Evolutionary conservation across 2,329 filamentous ascomycete species (phyloP).

Genomic region (Aureobasidium sp.): DNA sequence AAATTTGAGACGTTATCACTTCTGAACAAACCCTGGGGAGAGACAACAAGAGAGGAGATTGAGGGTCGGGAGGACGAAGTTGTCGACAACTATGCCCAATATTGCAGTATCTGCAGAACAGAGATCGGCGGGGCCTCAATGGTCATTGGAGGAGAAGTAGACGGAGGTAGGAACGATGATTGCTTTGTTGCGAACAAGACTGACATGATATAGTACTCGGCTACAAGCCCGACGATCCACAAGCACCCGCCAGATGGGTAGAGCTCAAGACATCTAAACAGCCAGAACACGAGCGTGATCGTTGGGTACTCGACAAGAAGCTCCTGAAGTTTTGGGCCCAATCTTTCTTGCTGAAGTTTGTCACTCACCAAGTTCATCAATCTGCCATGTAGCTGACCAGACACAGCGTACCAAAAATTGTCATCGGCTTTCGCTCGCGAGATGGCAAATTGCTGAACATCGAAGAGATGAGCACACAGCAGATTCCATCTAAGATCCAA

Average conservation of each 20-base stretch:
- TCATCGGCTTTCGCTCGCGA: slow-evolving; percentile 76
- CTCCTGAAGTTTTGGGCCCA: slow-evolving; percentile 90
- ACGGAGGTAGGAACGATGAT: slow-evolving; percentile 54
- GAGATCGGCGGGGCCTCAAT: slow-evolving; percentile 68
- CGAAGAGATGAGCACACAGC: slow-evolving; percentile 71
- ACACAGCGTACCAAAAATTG: slow-evolving; percentile 68
- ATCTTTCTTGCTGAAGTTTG: slow-evolving; percentile 69
- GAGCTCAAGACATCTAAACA: slow-evolving; percentile 76
- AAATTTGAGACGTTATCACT: slow-evolving; percentile 89
- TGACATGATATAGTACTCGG: slow-evolving; percentile 59
- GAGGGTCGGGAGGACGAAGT: slow-evolving; percentile 61
- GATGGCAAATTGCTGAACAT: slow-evolving; percentile 62
- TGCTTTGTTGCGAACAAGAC: not conserved
- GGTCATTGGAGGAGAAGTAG: slow-evolving; percentile 87
- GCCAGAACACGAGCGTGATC: slow-evolving; percentile 52
- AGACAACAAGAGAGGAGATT: slow-evolving; percentile 65
- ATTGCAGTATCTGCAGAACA: slow-evolving; percentile 88
- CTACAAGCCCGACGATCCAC: slow-evolving; percentile 57
- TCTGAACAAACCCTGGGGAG: slow-evolving; percentile 64
- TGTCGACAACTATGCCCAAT: slow-evolving; percentile 87
- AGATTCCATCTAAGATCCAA: slow-evolving; percentile 68
- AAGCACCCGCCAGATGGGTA: slow-evolving; percentile 76
- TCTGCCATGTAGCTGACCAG: not conserved
- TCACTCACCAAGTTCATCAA: not conserved
- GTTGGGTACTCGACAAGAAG: slow-evolving; percentile 75